Base-by-base conservation (phyloP, 1,284 basidiomycete genomes). In the Ceratobasidium sp. region DNA sequence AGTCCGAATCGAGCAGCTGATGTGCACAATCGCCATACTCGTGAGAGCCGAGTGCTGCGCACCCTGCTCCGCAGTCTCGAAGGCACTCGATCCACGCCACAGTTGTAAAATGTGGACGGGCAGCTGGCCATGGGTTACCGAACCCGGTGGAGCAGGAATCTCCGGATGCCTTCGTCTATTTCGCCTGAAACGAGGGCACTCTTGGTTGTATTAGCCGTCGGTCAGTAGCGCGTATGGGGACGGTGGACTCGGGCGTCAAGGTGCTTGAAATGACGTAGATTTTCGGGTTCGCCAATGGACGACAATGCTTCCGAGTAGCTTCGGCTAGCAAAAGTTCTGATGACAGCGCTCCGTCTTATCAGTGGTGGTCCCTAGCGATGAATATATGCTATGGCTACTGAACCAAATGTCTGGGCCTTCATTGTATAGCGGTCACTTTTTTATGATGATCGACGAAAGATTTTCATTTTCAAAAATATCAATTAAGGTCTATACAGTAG, bases 11-110 rank as follows among this genome's bases (percentile, higher is more conserved):
- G 26, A 28, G 53, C 28, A 23, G 14, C 36, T 41, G 34, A 26
- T n/a, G 34, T 32, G 21, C 18, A 41, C 30, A 36, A 58, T 58
- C 57, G 21, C 57, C 36, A n/a, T 41, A 39, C n/a, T 58, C 57
- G 36, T 41, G 57, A 26, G 36, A 58, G 28, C 34, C 16, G 36
- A 34, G 46, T 65, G 61, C 61, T 65, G 61, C 61, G 61, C 43
- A 65, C 45, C 45, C 30, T 50, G 16, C 41, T 65, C 61, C 61
- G 61, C 61, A 65, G 61, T 30, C n/a, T 53, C 41, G 43, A 46
- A 48, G 39, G 5, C 18, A 28, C 41, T 46, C 43, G 39, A 43
- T 45, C 41, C 59, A 61, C 26, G 55, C 55, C 21, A n/a, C 26
- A 62, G 2, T 21, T 10, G 18, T 62, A 14, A 46, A 30, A 14